A percentile compares a stretch with the other conserved stretches of the same genome.
Evolutionary conservation across 2,329 filamentous ascomycete species (phyloP).

Genomic region (Colletotrichum neosansevieriae): DNA sequence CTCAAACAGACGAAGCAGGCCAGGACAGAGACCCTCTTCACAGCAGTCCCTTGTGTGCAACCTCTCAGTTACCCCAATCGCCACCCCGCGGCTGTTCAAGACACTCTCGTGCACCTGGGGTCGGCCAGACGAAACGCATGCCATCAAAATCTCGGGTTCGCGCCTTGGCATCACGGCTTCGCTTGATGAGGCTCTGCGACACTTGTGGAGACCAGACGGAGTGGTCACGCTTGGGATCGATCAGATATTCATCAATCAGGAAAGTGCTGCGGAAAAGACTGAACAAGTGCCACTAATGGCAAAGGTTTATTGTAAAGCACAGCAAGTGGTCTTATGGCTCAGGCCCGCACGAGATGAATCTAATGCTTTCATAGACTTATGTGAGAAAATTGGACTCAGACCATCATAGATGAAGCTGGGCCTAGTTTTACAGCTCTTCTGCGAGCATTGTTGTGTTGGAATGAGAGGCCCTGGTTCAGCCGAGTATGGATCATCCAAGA

Average conservation of each 20-base stretch:
- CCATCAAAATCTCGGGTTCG: constrained; percentile 17
- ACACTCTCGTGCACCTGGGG: constrained; percentile 35
- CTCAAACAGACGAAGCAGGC: constrained; percentile 10
- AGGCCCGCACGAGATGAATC: constrained; percentile 42
- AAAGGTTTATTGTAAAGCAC: constrained; percentile 50
- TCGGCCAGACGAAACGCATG: constrained; percentile 16
- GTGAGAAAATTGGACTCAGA: no score
- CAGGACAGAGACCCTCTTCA: background rate
- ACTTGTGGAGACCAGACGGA: constrained; percentile 21
- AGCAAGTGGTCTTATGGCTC: constrained; percentile 52
- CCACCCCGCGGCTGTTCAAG: constrained; percentile 40
- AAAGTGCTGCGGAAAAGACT: constrained; percentile 50
- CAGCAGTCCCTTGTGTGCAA: constrained; percentile 25
- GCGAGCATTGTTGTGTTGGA: constrained; percentile 16
- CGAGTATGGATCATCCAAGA: constrained; percentile 49
- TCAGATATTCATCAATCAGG: constrained; percentile 56
- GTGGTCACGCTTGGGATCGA: constrained; percentile 52
- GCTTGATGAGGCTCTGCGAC: constrained; percentile 32
- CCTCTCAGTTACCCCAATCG: constrained; percentile 23
- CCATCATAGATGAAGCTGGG: background rate
- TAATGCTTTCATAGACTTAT: background rate
- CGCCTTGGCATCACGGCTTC: constrained; percentile 34
- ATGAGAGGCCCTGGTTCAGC: constrained; percentile 44
- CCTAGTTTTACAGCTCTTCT: background rate
- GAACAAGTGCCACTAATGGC: constrained; percentile 55